Evolutionary conservation across 2,329 filamentous ascomycete genomes (phyloP), one percentile per base, ranked within the genome.

Genomic region (Sarocladiaceae sp.): DNA sequence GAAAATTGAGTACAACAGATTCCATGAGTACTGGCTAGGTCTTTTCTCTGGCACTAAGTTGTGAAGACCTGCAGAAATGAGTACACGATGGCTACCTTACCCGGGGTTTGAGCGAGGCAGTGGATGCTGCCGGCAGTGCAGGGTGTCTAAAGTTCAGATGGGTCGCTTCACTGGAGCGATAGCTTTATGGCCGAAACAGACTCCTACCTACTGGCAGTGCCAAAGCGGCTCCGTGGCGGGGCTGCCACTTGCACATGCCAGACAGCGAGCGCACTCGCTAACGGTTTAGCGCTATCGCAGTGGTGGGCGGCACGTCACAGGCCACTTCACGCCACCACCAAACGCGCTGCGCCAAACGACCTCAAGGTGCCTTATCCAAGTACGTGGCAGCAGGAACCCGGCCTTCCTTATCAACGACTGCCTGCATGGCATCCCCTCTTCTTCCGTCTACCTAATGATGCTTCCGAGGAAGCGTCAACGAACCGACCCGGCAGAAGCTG

Each of bases 381-480:
- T n/a, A n/a, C 37, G 37, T 27, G 37, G 37, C 23, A 11, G 21
- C 18, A 18, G 37, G n/a, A n/a, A n/a, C n/a, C n/a, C n/a, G n/a
- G n/a, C n/a, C n/a, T n/a, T n/a, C n/a, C 37, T 41, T 41, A 41
- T 43, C 26, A 21, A 32, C 26, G n/a, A 29, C 27, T 18, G 7
- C 15, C 27, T 33, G 13, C 24, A 42, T 29, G 39, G 6, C 39
- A 26, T 7, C 19, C 4, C 19, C 15, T 23, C 24, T 29, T 7
- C 23, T 27, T 4, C 33, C 27, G 13, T 7, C 7, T 10, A 15
- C 16, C 19, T 26, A 34, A 49, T 41, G 19, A 49, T 49, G 47
- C 31, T 47, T 27, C 47, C 47, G 13, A 11, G 47, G 5, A 49
- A 49, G 35, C 32, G 47, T 19, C 47, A 47, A 24, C 41, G 45